Evolutionary conservation across 1,284 basidiomycete genomes (phyloP), one percentile per base, ranked within the genome.

Genomic region (Rhodotorula glutinis): DNA sequence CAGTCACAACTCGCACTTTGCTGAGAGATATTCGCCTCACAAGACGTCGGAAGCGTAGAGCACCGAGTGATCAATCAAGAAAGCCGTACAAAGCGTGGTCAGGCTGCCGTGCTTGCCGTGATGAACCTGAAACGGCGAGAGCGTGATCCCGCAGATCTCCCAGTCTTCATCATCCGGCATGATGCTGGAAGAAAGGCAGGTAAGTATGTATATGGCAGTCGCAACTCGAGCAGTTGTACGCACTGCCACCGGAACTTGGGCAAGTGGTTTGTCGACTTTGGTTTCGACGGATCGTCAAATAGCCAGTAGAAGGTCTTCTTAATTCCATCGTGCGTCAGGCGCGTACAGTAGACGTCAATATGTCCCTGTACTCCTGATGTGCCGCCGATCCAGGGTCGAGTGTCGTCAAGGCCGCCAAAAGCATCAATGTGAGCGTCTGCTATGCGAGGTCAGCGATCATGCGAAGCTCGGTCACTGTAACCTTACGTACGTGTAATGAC

Each of bases 361-460:
- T 89, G 66, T 91, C 87, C 21, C 83, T 82, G 25, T 79, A 77
- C 62, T 81, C 76, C 69, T 89, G 77, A 1, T 89, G 19, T 56
- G 16, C 30, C 40, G 56, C 19, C 57, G 57, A 27, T 91, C 90
- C 89, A 91, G 47, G 83, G 88, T 82, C 89, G 82, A 33, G 91
- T 80, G 76, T 91, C 90, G 78, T 91, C 89, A 60, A 91, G 76
- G 10, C 90, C 89, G 75, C 90, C 90, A 82, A 89, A 88, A 17
- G 89, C 89, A 57, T 57, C 66, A 61, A 55, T 66, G 62, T 71
- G 69, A 57, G 63, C 60, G 54, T 53, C 64, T 73, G 51, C 21
- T 33, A n/a, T 9, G 9, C 2, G 51, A 13, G 9, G n/a, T 29
- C 16, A 19, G 53, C 53, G 33, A 38, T 11, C 11, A 11, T 38